These are phyloP conservation scores for carrot (Daucus carota) DNA, from an alignment of 129 eudicot genomes.

Conservation along the genomic window DNA sequence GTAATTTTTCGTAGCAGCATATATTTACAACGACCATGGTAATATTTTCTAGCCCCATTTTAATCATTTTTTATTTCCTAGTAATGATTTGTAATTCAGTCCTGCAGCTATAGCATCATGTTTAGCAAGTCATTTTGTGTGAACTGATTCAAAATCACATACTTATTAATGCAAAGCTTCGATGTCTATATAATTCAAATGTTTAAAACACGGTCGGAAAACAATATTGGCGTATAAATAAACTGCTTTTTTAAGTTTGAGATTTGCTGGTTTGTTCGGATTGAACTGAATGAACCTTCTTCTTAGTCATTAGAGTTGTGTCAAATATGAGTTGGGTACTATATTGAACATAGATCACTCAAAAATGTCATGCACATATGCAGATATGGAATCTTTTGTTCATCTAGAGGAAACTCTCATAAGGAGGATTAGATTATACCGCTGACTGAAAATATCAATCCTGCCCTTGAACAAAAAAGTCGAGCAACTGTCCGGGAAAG, in stretches of 20 bases:
- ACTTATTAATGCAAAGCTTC: no score
- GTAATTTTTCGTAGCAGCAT: no score
- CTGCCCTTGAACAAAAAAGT: no score
- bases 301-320: background rate
- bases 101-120: slow-evolving; percentile 92
- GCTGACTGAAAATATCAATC: no score
- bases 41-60: no score
- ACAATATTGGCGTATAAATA: background rate
- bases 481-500: no score
- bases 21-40: no score
- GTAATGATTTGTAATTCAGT: background rate
- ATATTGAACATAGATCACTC: background rate
- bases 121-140: slow-evolving; percentile 58
- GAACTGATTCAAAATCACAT: background rate
- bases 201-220: background rate
- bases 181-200: background rate
- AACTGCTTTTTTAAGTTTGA: background rate
- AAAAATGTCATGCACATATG: background rate
- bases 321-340: background rate
- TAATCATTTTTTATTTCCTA: no score
- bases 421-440: no score
- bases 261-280: background rate
- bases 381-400: no score
- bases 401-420: no score
- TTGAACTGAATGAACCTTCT: background rate